These are phyloP conservation scores for Porphyrellus cyaneotinctus DNA, from an alignment of 768 basidiomycete genomes.

Conservation along the genomic window DNA sequence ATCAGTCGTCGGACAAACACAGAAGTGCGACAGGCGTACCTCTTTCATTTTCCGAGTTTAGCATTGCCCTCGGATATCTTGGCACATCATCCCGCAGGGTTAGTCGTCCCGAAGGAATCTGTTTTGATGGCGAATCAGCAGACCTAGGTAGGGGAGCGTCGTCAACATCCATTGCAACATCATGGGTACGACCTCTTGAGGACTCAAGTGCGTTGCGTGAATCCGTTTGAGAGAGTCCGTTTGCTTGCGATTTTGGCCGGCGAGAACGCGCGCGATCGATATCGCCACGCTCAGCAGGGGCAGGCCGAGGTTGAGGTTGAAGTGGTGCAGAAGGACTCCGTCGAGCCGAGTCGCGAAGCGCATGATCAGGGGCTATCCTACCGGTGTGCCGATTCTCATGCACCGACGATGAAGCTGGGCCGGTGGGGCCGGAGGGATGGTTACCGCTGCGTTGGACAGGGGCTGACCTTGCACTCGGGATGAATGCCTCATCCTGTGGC, in stretches of 20 bases:
- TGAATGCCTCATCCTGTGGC: slow-evolving; percentile 32
- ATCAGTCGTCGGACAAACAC: not conserved
- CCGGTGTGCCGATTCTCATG: slow-evolving; percentile 8
- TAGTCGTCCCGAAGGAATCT: slow-evolving; percentile 13
- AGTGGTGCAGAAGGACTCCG: slow-evolving; percentile 12
- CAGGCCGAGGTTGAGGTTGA: slow-evolving; percentile 2
- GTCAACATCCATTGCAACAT: slow-evolving; percentile 28
- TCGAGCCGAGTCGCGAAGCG: slow-evolving; percentile 7
- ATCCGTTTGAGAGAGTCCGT: slow-evolving; percentile 13
- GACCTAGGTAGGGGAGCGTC: slow-evolving; percentile 19
- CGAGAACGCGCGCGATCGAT: slow-evolving; percentile 14
- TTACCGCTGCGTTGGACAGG: slow-evolving; percentile 9
- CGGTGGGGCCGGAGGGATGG: slow-evolving; percentile 5
- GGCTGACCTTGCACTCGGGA: slow-evolving; percentile 16
- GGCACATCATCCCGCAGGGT: slow-evolving; percentile 26
- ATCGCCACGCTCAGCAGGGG: slow-evolving; percentile 11
- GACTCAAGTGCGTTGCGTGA: slow-evolving; percentile 17
- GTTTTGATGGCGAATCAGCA: slow-evolving; percentile 17
- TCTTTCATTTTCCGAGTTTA: slow-evolving; percentile 23
- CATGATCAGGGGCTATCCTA: slow-evolving; percentile 1
- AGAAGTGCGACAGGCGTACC: slow-evolving; percentile 1
- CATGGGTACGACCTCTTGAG: slow-evolving; percentile 20
- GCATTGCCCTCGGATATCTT: slow-evolving; percentile 38
- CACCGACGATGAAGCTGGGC: not conserved
- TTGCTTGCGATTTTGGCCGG: slow-evolving; percentile 12